Conservation (phyloP, 768 basidiomycete species). For the Auricularia cornea region DNA sequence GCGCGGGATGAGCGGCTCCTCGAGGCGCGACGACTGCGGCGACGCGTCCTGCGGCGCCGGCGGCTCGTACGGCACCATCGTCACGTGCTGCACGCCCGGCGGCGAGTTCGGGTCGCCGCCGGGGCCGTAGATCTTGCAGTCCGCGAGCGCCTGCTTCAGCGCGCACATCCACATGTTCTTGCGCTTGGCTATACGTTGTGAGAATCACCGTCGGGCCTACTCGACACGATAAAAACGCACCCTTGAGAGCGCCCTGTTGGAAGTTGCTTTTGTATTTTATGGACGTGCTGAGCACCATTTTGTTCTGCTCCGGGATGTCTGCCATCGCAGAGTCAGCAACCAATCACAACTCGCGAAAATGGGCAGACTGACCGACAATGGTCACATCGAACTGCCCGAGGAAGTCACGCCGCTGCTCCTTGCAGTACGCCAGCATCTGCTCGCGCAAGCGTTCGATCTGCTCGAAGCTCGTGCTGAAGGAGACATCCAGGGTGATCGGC, state of each 20-base stretch:
- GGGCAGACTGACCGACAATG: constrained; percentile 52
- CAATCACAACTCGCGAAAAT: no score
- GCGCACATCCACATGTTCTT: constrained; percentile 92
- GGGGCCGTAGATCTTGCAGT: constrained; percentile 64
- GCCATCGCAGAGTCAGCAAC: constrained; percentile 6
- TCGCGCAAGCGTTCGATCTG: constrained; percentile 68
- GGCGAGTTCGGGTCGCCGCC: constrained; percentile 46
- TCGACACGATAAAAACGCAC: constrained; percentile 21
- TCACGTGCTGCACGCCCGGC: constrained; percentile 52
- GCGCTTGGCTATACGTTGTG: constrained; percentile 44
- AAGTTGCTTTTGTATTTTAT: constrained; percentile 88
- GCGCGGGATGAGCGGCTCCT: constrained; percentile 19
- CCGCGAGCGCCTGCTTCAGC: constrained; percentile 61
- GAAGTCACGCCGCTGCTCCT: constrained; percentile 65
- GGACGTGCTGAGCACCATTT: constrained; percentile 65
- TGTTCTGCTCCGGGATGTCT: constrained; percentile 77
- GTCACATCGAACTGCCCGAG: constrained; percentile 64
- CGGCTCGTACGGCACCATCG: constrained; percentile 65
- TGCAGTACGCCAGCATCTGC: constrained; percentile 73
- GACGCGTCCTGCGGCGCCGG: constrained; percentile 31
- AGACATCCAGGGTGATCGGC: constrained; percentile 73
- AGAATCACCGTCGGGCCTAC: constrained; percentile 3
- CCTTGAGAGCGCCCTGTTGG: constrained; percentile 68
- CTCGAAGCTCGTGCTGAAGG: constrained; percentile 70
- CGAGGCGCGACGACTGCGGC: constrained; percentile 20